phyloP scores from a whole-genome alignment of 495 filamentous ascomycete genomes.

The Trichoderma gamsii region DNA sequence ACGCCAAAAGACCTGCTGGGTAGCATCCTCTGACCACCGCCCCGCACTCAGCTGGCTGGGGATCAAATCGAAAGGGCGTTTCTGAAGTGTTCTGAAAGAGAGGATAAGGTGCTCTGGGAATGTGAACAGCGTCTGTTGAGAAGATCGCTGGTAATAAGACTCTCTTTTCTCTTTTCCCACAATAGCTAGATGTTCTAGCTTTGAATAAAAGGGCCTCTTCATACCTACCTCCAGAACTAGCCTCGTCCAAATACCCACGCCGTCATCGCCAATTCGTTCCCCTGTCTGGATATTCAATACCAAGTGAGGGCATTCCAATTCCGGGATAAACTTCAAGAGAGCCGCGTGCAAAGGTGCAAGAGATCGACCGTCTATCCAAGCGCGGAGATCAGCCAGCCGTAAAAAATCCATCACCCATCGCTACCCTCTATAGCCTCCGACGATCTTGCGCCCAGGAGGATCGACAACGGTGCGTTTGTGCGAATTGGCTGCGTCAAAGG shows the following conservation, averaged over 20 bases:
- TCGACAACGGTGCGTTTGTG: neutral
- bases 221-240: neutral
- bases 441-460: neutral
- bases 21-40: no score
- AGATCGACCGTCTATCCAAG: neutral
- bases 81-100: neutral
- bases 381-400: neutral
- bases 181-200: constrained; percentile 10
- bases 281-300: neutral
- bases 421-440: neutral
- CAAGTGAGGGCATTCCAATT: neutral
- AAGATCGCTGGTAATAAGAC: neutral
- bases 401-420: neutral
- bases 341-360: neutral
- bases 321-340: neutral
- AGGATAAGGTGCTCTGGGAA: neutral
- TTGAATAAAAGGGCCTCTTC: neutral
- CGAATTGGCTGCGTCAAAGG: neutral
- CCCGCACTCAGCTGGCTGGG: no score
- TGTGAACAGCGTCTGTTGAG: neutral
- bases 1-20: neutral
- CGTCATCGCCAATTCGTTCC: neutral
- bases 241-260: neutral
- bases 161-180: neutral
- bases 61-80: neutral